phyloP scores from a whole-genome alignment of 257 asterid species.

The Solanum rostratum region DNA sequence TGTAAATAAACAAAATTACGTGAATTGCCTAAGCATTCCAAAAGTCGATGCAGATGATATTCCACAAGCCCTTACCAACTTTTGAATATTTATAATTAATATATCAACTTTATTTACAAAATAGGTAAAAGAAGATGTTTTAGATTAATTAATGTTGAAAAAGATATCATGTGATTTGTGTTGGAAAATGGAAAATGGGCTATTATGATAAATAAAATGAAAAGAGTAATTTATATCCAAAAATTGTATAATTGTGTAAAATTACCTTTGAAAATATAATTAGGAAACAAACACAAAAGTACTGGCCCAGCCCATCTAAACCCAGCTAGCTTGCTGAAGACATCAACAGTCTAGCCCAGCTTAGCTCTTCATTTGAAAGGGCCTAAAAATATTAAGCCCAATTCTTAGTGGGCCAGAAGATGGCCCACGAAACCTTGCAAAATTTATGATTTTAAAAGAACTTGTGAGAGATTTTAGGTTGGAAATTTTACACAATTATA shows the following conservation, averaged over 20 bases:
- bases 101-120: too few species aligned
- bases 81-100: too few species aligned
- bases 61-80: too few species aligned
- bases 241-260: too few species aligned
- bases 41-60: background rate
- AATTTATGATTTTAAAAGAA: background rate
- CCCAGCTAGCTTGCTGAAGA: background rate
- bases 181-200: too few species aligned
- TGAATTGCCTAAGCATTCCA: background rate
- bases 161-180: too few species aligned
- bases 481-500: too few species aligned
- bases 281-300: background rate
- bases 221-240: too few species aligned
- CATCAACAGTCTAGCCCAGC: background rate
- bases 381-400: background rate
- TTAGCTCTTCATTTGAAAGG: background rate
- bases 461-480: background rate
- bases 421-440: background rate
- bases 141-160: too few species aligned
- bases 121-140: too few species aligned
- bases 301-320: background rate
- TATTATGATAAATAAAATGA: too few species aligned
- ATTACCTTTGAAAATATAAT: background rate
- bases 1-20: background rate
- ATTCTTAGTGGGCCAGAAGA: too few species aligned